Conservation (phyloP, 2,329 filamentous ascomycete genomes). For the Scytalidium sp. region DNA sequence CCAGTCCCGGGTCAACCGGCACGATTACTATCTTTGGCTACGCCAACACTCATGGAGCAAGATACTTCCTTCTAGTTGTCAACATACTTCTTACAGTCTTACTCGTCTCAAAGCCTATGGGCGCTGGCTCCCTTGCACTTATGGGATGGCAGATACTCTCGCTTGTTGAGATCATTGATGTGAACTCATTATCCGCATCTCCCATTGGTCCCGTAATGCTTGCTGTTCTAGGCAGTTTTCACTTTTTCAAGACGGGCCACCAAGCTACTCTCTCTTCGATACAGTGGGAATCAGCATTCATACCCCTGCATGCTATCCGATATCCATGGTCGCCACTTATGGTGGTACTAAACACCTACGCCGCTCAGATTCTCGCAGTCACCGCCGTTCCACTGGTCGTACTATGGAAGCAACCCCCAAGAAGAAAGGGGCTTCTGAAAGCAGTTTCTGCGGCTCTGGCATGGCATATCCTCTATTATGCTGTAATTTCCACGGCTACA, state of each 20-base stretch:
- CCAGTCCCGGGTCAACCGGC: conserved; percentile 5
- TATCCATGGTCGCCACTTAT: conserved; percentile 90
- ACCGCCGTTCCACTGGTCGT: conserved; percentile 76
- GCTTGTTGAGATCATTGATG: conserved; percentile 61
- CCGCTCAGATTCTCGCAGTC: conserved; percentile 80
- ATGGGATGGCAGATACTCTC: conserved; percentile 88
- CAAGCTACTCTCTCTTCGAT: conserved; percentile 84
- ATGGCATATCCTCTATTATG: conserved; percentile 78
- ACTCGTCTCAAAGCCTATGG: conserved; percentile 92
- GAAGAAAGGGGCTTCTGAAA: conserved; percentile 46
- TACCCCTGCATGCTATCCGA: conserved; percentile 75
- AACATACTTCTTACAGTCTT: conserved; percentile 76
- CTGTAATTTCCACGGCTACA: conserved; percentile 78
- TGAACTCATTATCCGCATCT: conserved; percentile 58
- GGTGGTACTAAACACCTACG: conserved; percentile 83
- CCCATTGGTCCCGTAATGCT: conserved; percentile 82
- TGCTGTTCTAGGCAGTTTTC: conserved; percentile 84
- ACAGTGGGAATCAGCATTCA: conserved; percentile 95
- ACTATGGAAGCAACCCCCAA: conserved; percentile 85
- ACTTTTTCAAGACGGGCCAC: conserved; percentile 98
- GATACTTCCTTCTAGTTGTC: conserved; percentile 80
- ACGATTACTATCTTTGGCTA: conserved; percentile 83
- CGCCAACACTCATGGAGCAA: conserved; percentile 86
- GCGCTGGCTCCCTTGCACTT: conserved; percentile 76
- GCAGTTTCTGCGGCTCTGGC: conserved; percentile 68